Percentiles rank a stretch among this genome's conserved stretches.
Evolutionary conservation across 768 basidiomycete species (phyloP).

Genomic region (Boletellus ananiceps): DNA sequence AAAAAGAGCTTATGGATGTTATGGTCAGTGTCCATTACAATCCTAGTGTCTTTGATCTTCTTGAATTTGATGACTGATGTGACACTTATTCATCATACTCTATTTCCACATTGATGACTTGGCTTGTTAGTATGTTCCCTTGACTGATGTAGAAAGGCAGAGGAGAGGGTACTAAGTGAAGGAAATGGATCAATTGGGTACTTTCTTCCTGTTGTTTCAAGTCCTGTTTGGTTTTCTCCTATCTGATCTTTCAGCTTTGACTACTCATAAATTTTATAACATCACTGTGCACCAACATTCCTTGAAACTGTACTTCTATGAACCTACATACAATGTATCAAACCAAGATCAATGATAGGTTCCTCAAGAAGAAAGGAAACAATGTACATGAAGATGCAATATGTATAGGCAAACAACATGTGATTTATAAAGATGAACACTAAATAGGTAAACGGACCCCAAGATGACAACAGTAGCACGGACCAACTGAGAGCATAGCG

Average conservation of each 20-base stretch:
- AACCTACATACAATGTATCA: background rate
- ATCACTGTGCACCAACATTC: background rate
- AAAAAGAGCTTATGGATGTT: conserved; percentile 75
- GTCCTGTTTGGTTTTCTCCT: too few species aligned
- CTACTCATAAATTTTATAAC: too few species aligned
- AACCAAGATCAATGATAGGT: background rate
- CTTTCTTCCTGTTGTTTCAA: too few species aligned
- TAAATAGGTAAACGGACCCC: background rate
- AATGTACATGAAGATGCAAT: background rate
- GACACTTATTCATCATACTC: background rate
- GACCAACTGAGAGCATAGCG: background rate
- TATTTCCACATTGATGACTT: background rate
- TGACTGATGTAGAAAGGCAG: conserved; percentile 58
- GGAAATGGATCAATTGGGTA: too few species aligned
- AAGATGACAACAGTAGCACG: background rate
- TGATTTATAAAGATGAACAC: conserved; percentile 12
- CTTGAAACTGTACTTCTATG: background rate
- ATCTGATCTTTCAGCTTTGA: background rate
- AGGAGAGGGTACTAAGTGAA: conserved; percentile 19
- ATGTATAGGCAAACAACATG: conserved; percentile 5
- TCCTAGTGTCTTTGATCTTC: conserved; percentile 6
- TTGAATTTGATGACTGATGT: conserved; percentile 12
- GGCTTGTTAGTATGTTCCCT: conserved; percentile 56
- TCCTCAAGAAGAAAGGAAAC: background rate
- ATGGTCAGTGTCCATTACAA: conserved; percentile 43